A percentile compares a stretch with the other conserved stretches of the same genome.
Evolutionary conservation across 1,139 yeast genomes (phyloP).

Genomic region (Sugiyamaella paludigena): DNA sequence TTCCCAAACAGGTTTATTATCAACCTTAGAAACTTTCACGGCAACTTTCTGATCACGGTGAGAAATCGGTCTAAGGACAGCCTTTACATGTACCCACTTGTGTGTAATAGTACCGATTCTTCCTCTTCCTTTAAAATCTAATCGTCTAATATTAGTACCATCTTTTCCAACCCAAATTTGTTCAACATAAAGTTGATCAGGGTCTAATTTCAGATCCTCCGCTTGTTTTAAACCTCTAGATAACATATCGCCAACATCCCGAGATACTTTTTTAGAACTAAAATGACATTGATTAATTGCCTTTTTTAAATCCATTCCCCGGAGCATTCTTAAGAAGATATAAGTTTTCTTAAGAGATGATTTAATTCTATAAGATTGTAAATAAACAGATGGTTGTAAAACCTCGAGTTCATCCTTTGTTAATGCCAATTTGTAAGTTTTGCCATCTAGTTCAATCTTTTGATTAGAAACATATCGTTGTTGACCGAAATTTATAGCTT

Average conservation of each 20-base stretch:
- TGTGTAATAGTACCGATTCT: conserved; percentile 77
- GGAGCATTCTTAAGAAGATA: conserved; percentile 69
- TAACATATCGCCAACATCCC: conserved; percentile 74
- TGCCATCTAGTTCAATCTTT: conserved; percentile 50
- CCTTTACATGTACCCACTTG: conserved; percentile 76
- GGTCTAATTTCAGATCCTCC: conserved; percentile 54
- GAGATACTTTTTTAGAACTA: conserved; percentile 73
- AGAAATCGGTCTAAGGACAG: conserved; percentile 62
- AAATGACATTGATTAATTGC: conserved; percentile 95
- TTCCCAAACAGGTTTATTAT: conserved; percentile 28
- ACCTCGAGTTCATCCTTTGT: conserved; percentile 63
- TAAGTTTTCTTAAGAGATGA: conserved; percentile 88
- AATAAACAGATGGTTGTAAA: conserved; percentile 79
- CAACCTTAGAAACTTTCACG: conserved; percentile 46
- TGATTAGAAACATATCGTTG: conserved; percentile 76
- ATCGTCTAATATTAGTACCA: conserved; percentile 66
- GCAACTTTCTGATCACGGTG: conserved; percentile 54
- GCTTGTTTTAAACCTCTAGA: conserved; percentile 74
- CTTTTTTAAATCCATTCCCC: conserved; percentile 64
- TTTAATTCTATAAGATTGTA: conserved; percentile 76
- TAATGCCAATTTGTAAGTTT: conserved; percentile 55
- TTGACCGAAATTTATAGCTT: conserved; percentile 51
- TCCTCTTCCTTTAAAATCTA: conserved; percentile 91
- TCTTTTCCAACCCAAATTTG: conserved; percentile 94
- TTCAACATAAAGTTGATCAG: conserved; percentile 65